A percentile compares a stretch with the other conserved stretches of the same genome.
phyloP scores from a whole-genome alignment of 169 alveolate species.

The Plasmodium knowlesi region DNA sequence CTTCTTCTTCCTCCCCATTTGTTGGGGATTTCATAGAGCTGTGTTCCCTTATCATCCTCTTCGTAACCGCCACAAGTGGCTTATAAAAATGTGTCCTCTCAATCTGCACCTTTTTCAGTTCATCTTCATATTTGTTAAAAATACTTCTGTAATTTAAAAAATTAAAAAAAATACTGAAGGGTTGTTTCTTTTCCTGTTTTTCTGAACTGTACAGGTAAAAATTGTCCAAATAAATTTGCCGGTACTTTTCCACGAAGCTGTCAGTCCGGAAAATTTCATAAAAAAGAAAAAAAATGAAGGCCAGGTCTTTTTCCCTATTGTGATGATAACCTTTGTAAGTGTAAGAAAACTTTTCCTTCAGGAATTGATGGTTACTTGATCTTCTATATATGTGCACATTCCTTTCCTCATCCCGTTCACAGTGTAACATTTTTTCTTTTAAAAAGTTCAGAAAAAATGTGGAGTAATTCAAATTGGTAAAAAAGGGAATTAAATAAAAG shows the following conservation, averaged over 20 bases:
- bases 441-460: conserved; percentile 27
- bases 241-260: conserved; percentile 3
- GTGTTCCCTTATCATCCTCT: neutral
- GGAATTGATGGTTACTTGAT: neutral
- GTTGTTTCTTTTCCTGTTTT: neutral
- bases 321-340: neutral
- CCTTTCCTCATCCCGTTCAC: neutral
- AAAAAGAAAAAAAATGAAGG: neutral
- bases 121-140: conserved; percentile 50
- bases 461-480: conserved; percentile 62
- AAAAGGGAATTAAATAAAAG: conserved; percentile 64
- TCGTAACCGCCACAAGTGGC: neutral
- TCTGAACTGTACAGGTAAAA: conserved; percentile 30
- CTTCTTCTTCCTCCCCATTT: neutral
- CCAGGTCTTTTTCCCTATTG: neutral
- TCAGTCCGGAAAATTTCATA: conserved; percentile 18
- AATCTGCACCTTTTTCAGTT: conserved; percentile 10
- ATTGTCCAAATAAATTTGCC: conserved; percentile 21
- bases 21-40: neutral
- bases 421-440: conserved; percentile 5
- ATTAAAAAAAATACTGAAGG: conserved; percentile 7
- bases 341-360: conserved; percentile 18
- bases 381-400: neutral
- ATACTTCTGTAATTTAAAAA: conserved; percentile 49
- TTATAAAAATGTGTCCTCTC: conserved; percentile 2